phyloP scores from a whole-genome alignment of 2,329 filamentous ascomycete species.

The Cladosporium sp. region DNA sequence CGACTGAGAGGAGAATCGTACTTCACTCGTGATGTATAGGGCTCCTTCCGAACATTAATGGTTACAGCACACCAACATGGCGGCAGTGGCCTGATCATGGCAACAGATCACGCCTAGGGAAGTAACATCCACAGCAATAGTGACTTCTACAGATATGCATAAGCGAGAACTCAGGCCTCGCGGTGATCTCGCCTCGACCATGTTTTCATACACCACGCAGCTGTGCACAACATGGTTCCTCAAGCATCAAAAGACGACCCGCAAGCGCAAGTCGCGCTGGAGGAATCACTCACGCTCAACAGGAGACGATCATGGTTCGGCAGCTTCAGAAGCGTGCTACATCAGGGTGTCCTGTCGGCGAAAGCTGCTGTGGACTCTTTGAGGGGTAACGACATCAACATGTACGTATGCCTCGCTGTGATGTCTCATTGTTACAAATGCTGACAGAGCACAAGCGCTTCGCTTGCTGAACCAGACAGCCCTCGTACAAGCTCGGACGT shows the following conservation, averaged over 20 bases:
- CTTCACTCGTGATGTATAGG: too few species aligned
- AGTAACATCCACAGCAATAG: not conserved
- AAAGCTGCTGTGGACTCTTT: conserved; percentile 14
- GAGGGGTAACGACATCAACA: not conserved
- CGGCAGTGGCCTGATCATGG: not conserved
- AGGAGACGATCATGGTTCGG: conserved; percentile 17
- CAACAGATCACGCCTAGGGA: not conserved
- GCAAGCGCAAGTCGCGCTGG: not conserved
- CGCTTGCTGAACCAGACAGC: not conserved
- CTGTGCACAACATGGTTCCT: conserved; percentile 4
- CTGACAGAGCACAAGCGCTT: not conserved
- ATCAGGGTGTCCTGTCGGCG: conserved; percentile 13
- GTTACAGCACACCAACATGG: too few species aligned
- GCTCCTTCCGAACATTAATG: too few species aligned
- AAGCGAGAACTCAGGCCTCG: not conserved
- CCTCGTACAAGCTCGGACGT: not conserved
- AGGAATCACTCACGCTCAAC: conserved; percentile 11
- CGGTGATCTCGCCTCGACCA: not conserved
- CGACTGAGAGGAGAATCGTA: too few species aligned
- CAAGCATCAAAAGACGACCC: not conserved
- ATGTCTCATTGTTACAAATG: not conserved
- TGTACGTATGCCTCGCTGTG: not conserved
- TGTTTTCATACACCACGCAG: not conserved
- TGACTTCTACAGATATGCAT: not conserved
- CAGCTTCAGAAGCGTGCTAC: conserved; percentile 11